phyloP scores from a whole-genome alignment of 2,329 filamentous ascomycete species.

The Penicillium polonicum region DNA sequence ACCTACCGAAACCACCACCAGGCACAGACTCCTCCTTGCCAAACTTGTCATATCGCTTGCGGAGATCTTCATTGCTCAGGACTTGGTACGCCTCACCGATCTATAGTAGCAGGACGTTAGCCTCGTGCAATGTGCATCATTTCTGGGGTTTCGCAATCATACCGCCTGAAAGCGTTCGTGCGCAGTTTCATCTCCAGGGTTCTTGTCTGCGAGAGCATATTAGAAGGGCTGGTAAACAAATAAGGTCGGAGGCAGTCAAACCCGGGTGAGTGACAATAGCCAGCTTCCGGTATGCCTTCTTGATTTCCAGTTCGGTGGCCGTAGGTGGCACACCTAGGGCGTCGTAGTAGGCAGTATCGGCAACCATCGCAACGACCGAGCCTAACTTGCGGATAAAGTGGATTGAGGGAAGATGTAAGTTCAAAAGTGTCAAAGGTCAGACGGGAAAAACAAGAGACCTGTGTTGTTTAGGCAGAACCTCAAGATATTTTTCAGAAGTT shows the following conservation, averaged over 20 bases:
- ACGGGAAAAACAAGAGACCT: not conserved
- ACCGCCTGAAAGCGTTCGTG: slow-evolving; percentile 93
- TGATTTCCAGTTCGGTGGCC: slow-evolving; percentile 88
- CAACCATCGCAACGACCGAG: slow-evolving; percentile 62
- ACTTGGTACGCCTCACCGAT: slow-evolving; percentile 73
- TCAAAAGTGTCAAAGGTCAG: not conserved
- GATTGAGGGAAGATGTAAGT: not conserved
- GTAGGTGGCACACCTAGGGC: slow-evolving; percentile 78
- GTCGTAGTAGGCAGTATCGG: slow-evolving; percentile 87
- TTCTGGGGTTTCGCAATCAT: slow-evolving; percentile 24
- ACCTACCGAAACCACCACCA: slow-evolving; percentile 76
- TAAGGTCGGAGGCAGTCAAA: slow-evolving; percentile 38
- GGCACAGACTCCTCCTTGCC: slow-evolving; percentile 94
- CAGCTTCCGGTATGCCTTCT: slow-evolving; percentile 92
- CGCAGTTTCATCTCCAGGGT: slow-evolving; percentile 90
- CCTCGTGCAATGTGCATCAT: not conserved
- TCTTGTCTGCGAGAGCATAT: slow-evolving; percentile 69
- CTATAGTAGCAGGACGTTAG: slow-evolving; percentile 35
- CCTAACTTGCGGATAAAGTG: not conserved
- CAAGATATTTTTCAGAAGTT: slow-evolving; percentile 8
- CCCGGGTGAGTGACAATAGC: slow-evolving; percentile 91
- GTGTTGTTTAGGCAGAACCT: slow-evolving; percentile 26
- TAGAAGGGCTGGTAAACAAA: slow-evolving; percentile 8
- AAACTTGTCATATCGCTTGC: slow-evolving; percentile 92
- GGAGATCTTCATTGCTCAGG: slow-evolving; percentile 80